A percentile compares a stretch with the other conserved stretches of the same genome.
Evolutionary conservation across 2,329 filamentous ascomycete genomes (phyloP).

Genomic region (Cladophialophora carrionii): DNA sequence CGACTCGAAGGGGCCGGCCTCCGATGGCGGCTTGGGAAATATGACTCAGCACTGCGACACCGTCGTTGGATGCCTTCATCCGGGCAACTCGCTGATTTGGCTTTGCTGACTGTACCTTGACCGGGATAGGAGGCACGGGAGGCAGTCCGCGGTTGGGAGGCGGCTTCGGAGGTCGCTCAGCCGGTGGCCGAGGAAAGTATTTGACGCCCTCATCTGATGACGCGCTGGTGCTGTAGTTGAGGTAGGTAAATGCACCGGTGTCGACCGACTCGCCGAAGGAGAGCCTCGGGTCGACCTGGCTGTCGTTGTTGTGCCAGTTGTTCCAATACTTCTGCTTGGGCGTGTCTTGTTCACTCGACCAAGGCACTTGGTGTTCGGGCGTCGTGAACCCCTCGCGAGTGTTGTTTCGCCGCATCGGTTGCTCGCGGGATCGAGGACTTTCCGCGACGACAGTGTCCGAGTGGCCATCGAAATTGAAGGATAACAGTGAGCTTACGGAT

Average conservation of each 20-base stretch:
- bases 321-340: conserved; percentile 16
- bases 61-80: not conserved
- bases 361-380: conserved; percentile 14
- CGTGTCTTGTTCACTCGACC: conserved; percentile 18
- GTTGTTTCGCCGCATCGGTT: conserved; percentile 14
- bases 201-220: conserved; percentile 30
- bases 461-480: conserved; percentile 32
- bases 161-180: conserved; percentile 22
- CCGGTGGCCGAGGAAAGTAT: conserved; percentile 29
- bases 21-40: conserved; percentile 18
- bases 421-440: conserved; percentile 30
- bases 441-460: conserved; percentile 29
- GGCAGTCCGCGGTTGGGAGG: conserved; percentile 26
- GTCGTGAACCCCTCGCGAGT: conserved; percentile 12
- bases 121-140: conserved; percentile 22
- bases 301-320: conserved; percentile 32
- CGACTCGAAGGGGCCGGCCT: conserved; percentile 25
- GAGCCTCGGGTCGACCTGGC: conserved; percentile 29
- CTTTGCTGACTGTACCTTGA: conserved; percentile 8
- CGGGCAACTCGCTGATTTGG: conserved; percentile 12
- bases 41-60: conserved; percentile 14
- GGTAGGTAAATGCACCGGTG: conserved; percentile 30
- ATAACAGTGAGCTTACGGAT: conserved; percentile 28
- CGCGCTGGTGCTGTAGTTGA: conserved; percentile 35
- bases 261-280: conserved; percentile 30